Conservation (phyloP, 1,284 basidiomycete species). For the Cryptococcus sp. region DNA sequence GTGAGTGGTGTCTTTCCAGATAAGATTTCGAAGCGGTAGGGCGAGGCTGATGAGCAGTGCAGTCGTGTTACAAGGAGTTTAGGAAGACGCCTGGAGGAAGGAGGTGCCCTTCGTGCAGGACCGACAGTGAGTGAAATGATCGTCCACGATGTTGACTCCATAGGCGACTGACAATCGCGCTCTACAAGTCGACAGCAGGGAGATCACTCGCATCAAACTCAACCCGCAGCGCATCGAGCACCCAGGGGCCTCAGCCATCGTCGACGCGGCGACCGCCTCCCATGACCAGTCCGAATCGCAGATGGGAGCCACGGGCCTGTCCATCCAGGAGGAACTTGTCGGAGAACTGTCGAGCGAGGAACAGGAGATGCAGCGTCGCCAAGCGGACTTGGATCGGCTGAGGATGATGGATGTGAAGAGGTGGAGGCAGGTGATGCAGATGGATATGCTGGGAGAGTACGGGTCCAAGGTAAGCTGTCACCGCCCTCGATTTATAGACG, state of each 20-base stretch:
- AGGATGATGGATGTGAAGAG: constrained; percentile 25
- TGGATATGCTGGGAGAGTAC: constrained; percentile 46
- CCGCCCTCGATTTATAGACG: not conserved
- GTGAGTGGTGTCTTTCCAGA: constrained; percentile 16
- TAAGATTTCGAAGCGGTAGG: too few relatives aligned
- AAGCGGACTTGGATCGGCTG: constrained; percentile 27
- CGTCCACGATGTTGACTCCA: not conserved
- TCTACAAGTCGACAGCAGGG: constrained; percentile 59
- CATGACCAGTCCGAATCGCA: too few relatives aligned
- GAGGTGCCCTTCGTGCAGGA: constrained; percentile 41
- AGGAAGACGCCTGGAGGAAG: constrained; percentile 24
- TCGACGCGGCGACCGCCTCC: too few relatives aligned
- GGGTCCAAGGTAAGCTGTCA: constrained; percentile 44
- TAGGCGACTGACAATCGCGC: not conserved
- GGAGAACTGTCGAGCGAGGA: constrained; percentile 1
- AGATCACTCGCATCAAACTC: constrained; percentile 86
- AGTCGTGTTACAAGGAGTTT: constrained; percentile 41
- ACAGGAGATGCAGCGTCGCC: constrained; percentile 16
- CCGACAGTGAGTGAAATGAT: constrained; percentile 20
- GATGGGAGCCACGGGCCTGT: too few relatives aligned
- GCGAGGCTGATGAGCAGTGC: constrained; percentile 1
- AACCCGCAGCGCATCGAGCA: constrained; percentile 30
- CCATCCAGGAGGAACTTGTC: too few relatives aligned
- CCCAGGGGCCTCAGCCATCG: not conserved
- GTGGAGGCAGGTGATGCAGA: constrained; percentile 22